Evolutionary conservation across 2,329 filamentous ascomycete genomes (phyloP), one percentile per base, ranked within the genome.

Genomic region (Alternaria triticina): DNA sequence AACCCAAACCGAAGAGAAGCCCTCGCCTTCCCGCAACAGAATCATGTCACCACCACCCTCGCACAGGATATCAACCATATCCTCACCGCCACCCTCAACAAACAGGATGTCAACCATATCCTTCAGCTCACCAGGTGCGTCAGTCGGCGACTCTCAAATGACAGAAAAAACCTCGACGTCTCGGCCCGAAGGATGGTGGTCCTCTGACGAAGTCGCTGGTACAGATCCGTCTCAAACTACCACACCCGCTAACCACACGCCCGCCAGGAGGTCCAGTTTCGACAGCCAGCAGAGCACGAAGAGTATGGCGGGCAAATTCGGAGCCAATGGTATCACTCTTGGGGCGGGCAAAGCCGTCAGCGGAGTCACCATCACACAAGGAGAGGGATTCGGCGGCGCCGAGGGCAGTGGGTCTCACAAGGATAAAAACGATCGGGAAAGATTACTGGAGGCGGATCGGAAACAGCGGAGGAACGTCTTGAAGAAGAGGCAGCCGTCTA

Each of bases 121-220:
- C 11, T 45, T 68, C 27, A 61, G 64, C 9, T 77, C 75, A 0
- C 72, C 74, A 7, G 68, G 63, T 11, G 62, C 57, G 9, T 75
- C 74, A 2, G 51, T 72, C 3, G 59, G 69, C 44, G 66, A 67
- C 4, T 78, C 77, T 0, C 75, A 79, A 15, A 62, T 70, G 9
- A 79, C 77, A 2, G 66, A 57, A 1, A 74, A 71, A 40, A 74
- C 76, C 6, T 74, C 76, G 3, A 76, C 73, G 2, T 75, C 70
- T 3, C 69, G 78, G 0, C 79, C 79, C 1, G 79, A 80, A 65
- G 78, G 78, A 11, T 81, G 79, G 78, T 81, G 79, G 79, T 77
- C 74, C 9, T 76, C 72, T 1, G 79, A 81, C 45, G 79, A 81
- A 49, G 75, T 80, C 7, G 78, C 68, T 3, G 76, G 72, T 7